Percentiles rank a stretch among this genome's conserved stretches.
Conservation (phyloP, 768 basidiomycete species). For the Botryobasidium botryosum region DNA sequence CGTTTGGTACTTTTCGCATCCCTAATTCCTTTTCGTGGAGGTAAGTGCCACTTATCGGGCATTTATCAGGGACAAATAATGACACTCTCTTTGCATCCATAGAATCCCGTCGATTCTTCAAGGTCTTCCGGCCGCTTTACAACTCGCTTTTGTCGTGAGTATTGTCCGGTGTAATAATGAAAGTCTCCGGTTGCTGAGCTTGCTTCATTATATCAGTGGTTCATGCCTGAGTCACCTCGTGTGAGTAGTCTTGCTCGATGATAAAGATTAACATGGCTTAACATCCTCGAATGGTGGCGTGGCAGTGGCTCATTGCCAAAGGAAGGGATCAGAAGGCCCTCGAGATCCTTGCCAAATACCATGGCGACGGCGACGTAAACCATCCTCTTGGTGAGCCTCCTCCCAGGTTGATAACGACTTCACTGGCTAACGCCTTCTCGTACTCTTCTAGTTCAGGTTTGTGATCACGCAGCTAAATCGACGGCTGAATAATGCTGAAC, state of each 20-base stretch:
- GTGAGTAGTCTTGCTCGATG: no score
- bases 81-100: no score
- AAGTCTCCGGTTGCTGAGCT: no score
- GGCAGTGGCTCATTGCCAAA: constrained; percentile 37
- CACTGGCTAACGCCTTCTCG: constrained; percentile 40
- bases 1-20: constrained; percentile 65
- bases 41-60: no score
- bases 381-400: constrained; percentile 14
- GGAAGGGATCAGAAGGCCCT: constrained; percentile 55
- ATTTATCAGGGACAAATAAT: no score
- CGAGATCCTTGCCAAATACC: constrained; percentile 60
- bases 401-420: not conserved
- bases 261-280: constrained; percentile 18
- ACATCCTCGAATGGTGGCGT: not conserved
- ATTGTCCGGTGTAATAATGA: no score
- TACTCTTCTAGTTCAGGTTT: no score
- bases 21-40: constrained; percentile 64
- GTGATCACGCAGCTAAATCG: no score
- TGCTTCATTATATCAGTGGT: no score
- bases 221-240: constrained; percentile 72
- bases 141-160: no score
- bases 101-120: constrained; percentile 60
- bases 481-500: no score
- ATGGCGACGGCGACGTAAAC: constrained; percentile 49
- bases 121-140: constrained; percentile 47